A percentile compares a stretch with the other conserved stretches of the same genome.
Evolutionary conservation across 768 basidiomycete species (phyloP).

Genomic region (Suillus lakei): DNA sequence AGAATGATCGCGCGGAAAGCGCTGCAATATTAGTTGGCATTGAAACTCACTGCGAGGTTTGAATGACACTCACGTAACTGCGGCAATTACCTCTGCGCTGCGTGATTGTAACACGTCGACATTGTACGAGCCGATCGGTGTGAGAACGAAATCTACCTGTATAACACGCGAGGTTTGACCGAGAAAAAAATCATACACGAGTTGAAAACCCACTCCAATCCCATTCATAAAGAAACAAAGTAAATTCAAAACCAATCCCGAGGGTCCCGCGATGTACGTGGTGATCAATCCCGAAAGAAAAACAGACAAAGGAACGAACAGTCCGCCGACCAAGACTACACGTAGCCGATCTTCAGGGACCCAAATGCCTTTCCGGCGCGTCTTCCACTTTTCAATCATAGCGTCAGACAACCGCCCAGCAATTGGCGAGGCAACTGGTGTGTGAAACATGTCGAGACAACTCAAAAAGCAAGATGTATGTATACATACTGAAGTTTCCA

Average conservation of each 20-base stretch:
- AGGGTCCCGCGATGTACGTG: conserved; percentile 47
- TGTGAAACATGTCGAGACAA: not conserved
- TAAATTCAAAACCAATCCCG: conserved; percentile 54
- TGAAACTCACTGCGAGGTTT: not conserved
- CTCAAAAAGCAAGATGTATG: not conserved
- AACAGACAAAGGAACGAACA: conserved; percentile 53
- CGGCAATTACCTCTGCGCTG: conserved; percentile 65
- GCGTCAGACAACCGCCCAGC: conserved; percentile 60
- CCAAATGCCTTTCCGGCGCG: conserved; percentile 37
- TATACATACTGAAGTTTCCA: conserved; percentile 51
- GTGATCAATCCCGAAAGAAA: conserved; percentile 50
- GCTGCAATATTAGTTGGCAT: conserved; percentile 32
- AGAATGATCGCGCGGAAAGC: conserved; percentile 52
- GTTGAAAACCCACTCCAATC: conserved; percentile 51
- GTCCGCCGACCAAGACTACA: conserved; percentile 47
- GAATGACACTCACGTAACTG: conserved; percentile 46
- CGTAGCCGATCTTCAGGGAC: conserved; percentile 30
- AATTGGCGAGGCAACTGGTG: conserved; percentile 57
- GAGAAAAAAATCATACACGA: not conserved
- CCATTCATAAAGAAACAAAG: conserved; percentile 62
- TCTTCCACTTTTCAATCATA: conserved; percentile 49
- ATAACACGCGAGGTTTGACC: not conserved
- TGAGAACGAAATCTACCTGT: conserved; percentile 59
- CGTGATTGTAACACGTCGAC: conserved; percentile 60
- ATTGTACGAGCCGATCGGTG: conserved; percentile 57